Conservation (phyloP, 192 early-diverging fungal species). For the Piromyces sp. region DNA sequence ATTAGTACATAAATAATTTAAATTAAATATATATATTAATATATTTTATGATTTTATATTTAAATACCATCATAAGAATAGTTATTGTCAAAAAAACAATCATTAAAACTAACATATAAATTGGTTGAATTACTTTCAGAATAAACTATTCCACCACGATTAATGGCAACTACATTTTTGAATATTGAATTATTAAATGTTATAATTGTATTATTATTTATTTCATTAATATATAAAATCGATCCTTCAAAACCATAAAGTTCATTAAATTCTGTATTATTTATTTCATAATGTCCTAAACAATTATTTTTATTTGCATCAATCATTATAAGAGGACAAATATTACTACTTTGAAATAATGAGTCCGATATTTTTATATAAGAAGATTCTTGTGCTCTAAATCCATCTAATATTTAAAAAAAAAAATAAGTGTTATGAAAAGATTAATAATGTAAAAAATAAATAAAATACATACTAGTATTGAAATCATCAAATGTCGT, state of each 20-base stretch:
- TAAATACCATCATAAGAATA: background rate
- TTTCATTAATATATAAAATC: background rate
- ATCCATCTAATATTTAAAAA: no score
- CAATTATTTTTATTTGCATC: no score
- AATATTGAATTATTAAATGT: background rate
- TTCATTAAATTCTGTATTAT: background rate
- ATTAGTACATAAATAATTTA: background rate
- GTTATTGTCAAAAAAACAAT: background rate
- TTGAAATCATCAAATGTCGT: no score
- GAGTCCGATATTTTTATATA: no score
- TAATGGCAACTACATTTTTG: background rate
- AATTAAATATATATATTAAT: background rate
- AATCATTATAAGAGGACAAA: no score
- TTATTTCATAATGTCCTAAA: background rate
- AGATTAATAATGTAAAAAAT: no score
- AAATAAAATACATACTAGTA: no score
- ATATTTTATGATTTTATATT: background rate
- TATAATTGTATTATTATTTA: background rate
- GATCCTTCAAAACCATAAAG: background rate
- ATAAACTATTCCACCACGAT: background rate
- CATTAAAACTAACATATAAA: background rate
- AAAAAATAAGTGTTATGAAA: no score
- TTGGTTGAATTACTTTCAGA: background rate
- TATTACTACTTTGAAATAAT: no score
- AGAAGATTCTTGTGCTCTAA: no score